These are phyloP conservation scores for Suillus bovinus DNA, from an alignment of 768 basidiomycete genomes.

Conservation along the genomic window DNA sequence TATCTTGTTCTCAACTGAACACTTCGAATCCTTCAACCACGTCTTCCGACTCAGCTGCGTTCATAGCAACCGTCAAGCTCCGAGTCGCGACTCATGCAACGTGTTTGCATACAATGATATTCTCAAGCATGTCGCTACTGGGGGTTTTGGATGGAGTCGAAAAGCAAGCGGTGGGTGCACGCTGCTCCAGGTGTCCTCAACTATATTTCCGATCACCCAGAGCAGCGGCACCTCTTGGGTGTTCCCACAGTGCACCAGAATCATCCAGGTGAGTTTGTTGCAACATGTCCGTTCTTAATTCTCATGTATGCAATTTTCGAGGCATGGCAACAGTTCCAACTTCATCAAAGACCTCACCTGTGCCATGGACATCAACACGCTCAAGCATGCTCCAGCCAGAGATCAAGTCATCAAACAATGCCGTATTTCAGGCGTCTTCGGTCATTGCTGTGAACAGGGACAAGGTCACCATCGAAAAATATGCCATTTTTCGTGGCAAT, in stretches of 20 bases:
- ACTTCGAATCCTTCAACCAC: constrained; percentile 30
- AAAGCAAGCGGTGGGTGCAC: constrained; percentile 1
- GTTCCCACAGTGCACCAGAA: not conserved
- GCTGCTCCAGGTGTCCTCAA: constrained; percentile 3
- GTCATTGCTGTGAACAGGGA: constrained; percentile 10
- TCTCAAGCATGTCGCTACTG: constrained; percentile 19
- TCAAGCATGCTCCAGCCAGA: constrained; percentile 4
- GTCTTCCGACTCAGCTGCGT: constrained; percentile 27
- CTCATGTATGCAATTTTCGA: constrained; percentile 1
- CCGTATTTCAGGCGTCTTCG: not conserved
- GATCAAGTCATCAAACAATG: not conserved
- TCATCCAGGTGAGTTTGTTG: constrained; percentile 7
- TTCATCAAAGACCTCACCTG: not conserved
- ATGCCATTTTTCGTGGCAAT: constrained; percentile 7
- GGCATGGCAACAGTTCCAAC: constrained; percentile 1
- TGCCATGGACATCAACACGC: constrained; percentile 8
- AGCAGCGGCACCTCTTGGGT: constrained; percentile 9
- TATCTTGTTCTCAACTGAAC: constrained; percentile 30
- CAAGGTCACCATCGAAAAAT: constrained; percentile 4
- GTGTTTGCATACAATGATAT: constrained; percentile 12
- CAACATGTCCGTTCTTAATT: not conserved
- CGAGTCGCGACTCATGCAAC: constrained; percentile 22
- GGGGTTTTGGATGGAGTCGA: constrained; percentile 19
- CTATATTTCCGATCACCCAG: constrained; percentile 10
- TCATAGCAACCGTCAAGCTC: constrained; percentile 33